A percentile compares a stretch with the other conserved stretches of the same genome.
Conservation (phyloP, 345 rosid species). For the Citrus australasica region DNA sequence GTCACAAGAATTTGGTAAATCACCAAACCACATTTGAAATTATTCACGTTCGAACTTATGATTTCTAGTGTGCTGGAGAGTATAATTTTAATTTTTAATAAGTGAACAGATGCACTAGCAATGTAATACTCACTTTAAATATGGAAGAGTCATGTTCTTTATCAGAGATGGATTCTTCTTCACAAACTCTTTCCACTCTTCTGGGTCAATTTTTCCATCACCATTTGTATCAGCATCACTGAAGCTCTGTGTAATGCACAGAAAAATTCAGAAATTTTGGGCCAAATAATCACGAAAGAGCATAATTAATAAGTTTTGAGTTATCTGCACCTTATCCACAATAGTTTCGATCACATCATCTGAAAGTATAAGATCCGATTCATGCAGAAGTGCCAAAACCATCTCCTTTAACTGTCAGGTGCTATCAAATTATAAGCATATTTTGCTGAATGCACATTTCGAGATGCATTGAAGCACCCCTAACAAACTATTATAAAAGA, state of each 20-base stretch:
- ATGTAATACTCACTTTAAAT: conserved; percentile 55
- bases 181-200: conserved; percentile 88
- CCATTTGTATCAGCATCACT: conserved; percentile 60
- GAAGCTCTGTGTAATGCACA: conserved; percentile 48
- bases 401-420: conserved; percentile 70
- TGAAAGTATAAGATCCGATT: conserved; percentile 70
- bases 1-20: neutral
- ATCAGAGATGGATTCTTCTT: conserved; percentile 69
- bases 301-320: neutral
- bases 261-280: neutral
- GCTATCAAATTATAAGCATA: conserved; percentile 5
- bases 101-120: no score
- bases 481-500: neutral
- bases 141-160: conserved; percentile 94
- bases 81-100: neutral
- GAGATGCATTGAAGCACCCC: neutral
- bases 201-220: conserved; percentile 77
- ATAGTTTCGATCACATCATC: conserved; percentile 70
- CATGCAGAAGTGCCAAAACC: conserved; percentile 89
- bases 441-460: neutral
- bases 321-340: conserved; percentile 59
- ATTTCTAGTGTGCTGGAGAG: neutral
- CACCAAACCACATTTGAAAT: neutral
- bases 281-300: neutral
- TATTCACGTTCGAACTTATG: neutral